Evolutionary conservation across 352 stramenopile genomes (phyloP).

Genomic region (Hyaloperonospora arabidopsidis): DNA sequence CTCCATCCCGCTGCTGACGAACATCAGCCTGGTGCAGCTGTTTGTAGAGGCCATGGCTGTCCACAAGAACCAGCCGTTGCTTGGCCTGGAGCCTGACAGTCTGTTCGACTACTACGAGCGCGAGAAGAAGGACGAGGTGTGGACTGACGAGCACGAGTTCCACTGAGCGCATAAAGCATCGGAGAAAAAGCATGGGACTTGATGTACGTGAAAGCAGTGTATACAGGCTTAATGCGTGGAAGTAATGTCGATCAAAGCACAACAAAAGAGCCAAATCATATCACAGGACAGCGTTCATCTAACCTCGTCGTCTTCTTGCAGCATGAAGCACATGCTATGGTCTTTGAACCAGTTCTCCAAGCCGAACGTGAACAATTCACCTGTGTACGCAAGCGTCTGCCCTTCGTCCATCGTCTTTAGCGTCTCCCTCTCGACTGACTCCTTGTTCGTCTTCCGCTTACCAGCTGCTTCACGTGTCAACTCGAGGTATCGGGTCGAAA

Average conservation of each 20-base stretch:
- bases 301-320: slow-evolving; percentile 4
- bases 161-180: slow-evolving; percentile 67
- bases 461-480: slow-evolving; percentile 20
- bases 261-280: slow-evolving; percentile 20
- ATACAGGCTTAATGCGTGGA: slow-evolving; percentile 13
- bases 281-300: slow-evolving; percentile 26
- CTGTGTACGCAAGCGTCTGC: slow-evolving; percentile 30
- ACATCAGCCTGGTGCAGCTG: slow-evolving; percentile 88
- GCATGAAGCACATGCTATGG: slow-evolving; percentile 19
- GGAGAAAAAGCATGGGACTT: slow-evolving; percentile 5
- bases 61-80: slow-evolving; percentile 88
- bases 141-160: slow-evolving; percentile 93
- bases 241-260: slow-evolving; percentile 15
- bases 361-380: slow-evolving; percentile 34
- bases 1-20: slow-evolving; percentile 87
- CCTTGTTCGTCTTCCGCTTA: slow-evolving; percentile 24
- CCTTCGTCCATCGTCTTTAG: slow-evolving; percentile 33
- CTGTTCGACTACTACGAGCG: slow-evolving; percentile 97
- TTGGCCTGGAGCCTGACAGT: slow-evolving; percentile 90
- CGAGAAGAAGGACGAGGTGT: slow-evolving; percentile 88
- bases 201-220: slow-evolving; percentile 8
- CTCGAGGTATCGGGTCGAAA: slow-evolving; percentile 40
- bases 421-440: slow-evolving; percentile 28
- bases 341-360: slow-evolving; percentile 57
- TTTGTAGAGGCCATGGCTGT: slow-evolving; percentile 89